Evolutionary conservation across 225 moss, liverwort and hornwort genomes (phyloP).

Genomic region (Pseudoscleropodium purum): DNA sequence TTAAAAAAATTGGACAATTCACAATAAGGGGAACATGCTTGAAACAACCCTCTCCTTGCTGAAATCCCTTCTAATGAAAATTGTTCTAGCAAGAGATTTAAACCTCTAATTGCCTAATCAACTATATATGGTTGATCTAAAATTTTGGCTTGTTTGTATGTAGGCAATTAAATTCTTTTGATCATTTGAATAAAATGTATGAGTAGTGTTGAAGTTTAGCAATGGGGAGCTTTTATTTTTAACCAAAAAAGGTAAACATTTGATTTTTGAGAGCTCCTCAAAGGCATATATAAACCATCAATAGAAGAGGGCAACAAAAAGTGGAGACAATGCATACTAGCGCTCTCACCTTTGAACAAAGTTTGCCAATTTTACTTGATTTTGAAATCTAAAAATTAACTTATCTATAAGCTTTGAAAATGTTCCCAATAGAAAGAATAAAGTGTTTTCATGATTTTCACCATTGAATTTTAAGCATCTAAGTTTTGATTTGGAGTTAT

Average conservation of each 20-base stretch:
- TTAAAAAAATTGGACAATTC: too few relatives aligned
- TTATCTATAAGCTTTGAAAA: not conserved
- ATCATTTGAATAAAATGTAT: not conserved
- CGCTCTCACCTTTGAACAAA: not conserved
- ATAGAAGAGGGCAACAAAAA: not conserved
- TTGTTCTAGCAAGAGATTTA: too few relatives aligned
- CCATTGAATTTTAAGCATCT: not conserved
- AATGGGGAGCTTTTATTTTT: not conserved
- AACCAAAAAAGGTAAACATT: not conserved
- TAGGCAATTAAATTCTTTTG: not conserved
- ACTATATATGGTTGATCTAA: not conserved
- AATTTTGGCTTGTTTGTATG: accelerated
- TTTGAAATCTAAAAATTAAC: not conserved
- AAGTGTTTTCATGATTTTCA: not conserved
- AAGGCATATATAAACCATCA: not conserved
- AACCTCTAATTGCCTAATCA: accelerated
- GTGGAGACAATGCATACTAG: not conserved
- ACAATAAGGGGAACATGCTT: too few relatives aligned
- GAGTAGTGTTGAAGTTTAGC: accelerated
- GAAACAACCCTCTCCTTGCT: too few relatives aligned
- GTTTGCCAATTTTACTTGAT: not conserved
- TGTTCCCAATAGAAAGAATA: not conserved
- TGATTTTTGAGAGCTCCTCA: not conserved
- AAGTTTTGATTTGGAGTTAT: not conserved
- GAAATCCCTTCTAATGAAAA: too few relatives aligned